These are phyloP conservation scores for Pneumocystis oryctolagi DNA, from an alignment of 1,139 yeast species.

Conservation along the genomic window DNA sequence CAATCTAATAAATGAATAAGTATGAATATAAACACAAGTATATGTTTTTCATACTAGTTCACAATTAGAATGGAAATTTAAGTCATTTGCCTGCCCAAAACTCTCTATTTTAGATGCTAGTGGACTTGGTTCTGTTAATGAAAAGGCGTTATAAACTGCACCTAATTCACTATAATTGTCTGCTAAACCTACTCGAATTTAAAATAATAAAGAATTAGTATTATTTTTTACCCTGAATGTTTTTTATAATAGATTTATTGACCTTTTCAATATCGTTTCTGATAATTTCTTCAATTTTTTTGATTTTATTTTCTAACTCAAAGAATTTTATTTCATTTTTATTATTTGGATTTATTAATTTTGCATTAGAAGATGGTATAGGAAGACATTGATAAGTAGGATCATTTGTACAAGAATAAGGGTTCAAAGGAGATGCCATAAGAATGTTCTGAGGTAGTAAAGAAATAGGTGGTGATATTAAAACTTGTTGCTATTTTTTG, in stretches of 20 bases:
- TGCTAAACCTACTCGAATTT: slow-evolving; percentile 37
- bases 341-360: slow-evolving; percentile 20
- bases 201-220: not conserved
- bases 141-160: slow-evolving; percentile 55
- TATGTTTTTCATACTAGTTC: slow-evolving; percentile 36
- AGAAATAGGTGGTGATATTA: slow-evolving; percentile 43
- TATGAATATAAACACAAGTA: not conserved
- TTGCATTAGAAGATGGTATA: slow-evolving; percentile 36
- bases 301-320: slow-evolving; percentile 35
- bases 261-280: slow-evolving; percentile 46
- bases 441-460: slow-evolving; percentile 38
- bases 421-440: slow-evolving; percentile 41
- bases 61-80: slow-evolving; percentile 51
- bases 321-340: slow-evolving; percentile 26
- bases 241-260: slow-evolving; percentile 49
- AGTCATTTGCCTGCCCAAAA: slow-evolving; percentile 68
- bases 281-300: slow-evolving; percentile 42
- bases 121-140: slow-evolving; percentile 41
- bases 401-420: slow-evolving; percentile 31
- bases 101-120: slow-evolving; percentile 46
- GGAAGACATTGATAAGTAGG: slow-evolving; percentile 53
- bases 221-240: slow-evolving; percentile 23
- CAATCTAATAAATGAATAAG: not conserved
- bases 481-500: slow-evolving; percentile 27
- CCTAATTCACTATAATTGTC: slow-evolving; percentile 58